Conservation (phyloP, 352 stramenopile genomes). For the Phytophthora fragariae region DNA sequence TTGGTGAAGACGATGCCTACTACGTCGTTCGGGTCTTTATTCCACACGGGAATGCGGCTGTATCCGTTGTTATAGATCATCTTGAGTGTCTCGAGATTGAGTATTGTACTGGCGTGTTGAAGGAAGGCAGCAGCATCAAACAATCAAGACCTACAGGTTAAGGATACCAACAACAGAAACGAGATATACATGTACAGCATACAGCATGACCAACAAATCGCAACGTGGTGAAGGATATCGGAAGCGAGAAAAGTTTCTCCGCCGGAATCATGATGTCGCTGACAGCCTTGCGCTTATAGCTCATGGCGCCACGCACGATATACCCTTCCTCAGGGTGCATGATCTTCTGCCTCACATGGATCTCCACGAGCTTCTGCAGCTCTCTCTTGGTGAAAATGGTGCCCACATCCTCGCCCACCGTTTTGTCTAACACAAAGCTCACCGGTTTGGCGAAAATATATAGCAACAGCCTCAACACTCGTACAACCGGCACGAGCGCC, state of each 20-base stretch:
- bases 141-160: slow-evolving; percentile 45
- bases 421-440: slow-evolving; percentile 90
- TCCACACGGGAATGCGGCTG: slow-evolving; percentile 95
- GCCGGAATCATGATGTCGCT: slow-evolving; percentile 94
- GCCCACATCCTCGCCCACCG: slow-evolving; percentile 94
- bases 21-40: slow-evolving; percentile 96
- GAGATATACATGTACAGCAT: neutral
- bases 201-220: neutral
- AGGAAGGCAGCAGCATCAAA: slow-evolving; percentile 13
- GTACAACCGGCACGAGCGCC: slow-evolving; percentile 90
- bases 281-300: slow-evolving; percentile 80
- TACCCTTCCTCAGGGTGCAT: slow-evolving; percentile 94
- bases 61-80: slow-evolving; percentile 92
- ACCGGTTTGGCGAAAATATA: slow-evolving; percentile 93
- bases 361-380: slow-evolving; percentile 96
- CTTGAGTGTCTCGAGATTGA: slow-evolving; percentile 70
- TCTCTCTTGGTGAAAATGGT: slow-evolving; percentile 95
- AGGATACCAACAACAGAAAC: slow-evolving; percentile 9
- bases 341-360: slow-evolving; percentile 93
- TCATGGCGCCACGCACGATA: slow-evolving; percentile 94
- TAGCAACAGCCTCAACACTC: slow-evolving; percentile 93
- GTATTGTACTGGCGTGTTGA: slow-evolving; percentile 51
- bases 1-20: slow-evolving; percentile 96
- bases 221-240: slow-evolving; percentile 59
- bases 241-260: slow-evolving; percentile 79